Base-by-base conservation (phyloP, 345 rosid genomes). In the Lumnitzera littorea region DNA sequence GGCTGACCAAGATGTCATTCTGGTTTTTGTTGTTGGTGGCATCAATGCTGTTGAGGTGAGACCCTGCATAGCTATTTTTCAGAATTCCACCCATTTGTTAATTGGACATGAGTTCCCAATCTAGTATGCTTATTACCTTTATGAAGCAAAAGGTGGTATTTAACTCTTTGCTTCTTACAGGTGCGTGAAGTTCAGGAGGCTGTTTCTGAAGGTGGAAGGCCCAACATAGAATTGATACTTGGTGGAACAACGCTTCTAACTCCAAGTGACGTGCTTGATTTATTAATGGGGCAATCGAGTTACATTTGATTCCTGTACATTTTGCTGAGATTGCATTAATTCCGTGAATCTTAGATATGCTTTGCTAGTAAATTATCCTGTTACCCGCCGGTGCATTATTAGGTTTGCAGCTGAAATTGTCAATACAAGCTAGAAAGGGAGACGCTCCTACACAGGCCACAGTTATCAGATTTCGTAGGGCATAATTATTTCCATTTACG, bases 191-290 rank as follows among this genome's bases (percentile, higher is more conserved):
- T 77, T 41, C 84, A 80, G 65, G 96, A 92, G 76, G 91, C 94
- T 24, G 70, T 89, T 41, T 71, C 90, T 2, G 96, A 87, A 68
- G 78, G 85, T 46, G 90, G 94, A 67, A 84, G 88, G 75, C 96
- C 96, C 2, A 96, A 92, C 55, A 58, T 84, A 51, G 88, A 82
- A 52, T 52, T 87, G 74, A 75, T 89, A 63, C 70, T 81, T 23
- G 98, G 98, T 9, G 98, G 98, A 74, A 89, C 98, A 24, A 89
- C 96, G n/a, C 82, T 92, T 62, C 77, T 92, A 49, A 85, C 91
- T 13, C 96, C 98, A 10, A 82, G 75, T 36, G 79, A 81, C 79
- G 89, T 89, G 98, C 76, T 92, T 67, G 96, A 84, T 70, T 65
- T 84, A 60, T 76, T 92, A 20, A 36, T 87, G 58, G 96, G 96